Evolutionary conservation across 805 yeast species (phyloP), one percentile per base, ranked within the genome.

Genomic region (Kockiozyma suomiensis): DNA sequence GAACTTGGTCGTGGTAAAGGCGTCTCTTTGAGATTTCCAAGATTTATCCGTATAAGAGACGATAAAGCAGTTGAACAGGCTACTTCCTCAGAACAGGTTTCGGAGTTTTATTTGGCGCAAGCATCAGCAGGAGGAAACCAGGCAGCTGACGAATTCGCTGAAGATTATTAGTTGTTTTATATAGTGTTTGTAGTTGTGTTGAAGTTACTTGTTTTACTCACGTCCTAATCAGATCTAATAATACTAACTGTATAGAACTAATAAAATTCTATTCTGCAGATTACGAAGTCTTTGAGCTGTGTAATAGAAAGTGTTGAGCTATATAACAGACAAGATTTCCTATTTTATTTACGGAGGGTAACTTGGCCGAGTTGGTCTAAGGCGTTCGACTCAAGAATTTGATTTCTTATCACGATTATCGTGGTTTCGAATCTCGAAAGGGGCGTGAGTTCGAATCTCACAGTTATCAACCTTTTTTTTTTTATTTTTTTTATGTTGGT

Each of bases 21-120:
- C 30, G 83, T 92, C 2, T 88, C 96, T 2, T 76, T 92, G 58
- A 78, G 98, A 67, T 92, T 92, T 70, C 98, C 98, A 1, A 78
- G 98, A 65, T 91, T 92, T 65, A 70, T 92, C 1, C 78, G 96
- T 58, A 78, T 88, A 21, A 81, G 98, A 70, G 97, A 90, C 43
- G 98, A 92, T 70, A 92, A 92, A 72, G 81, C 82, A 0, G 82
- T 87, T 0, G 94, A 89, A 67, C 96, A 92, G 71, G 93, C 96
- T 2, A 92, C 97, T 0, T 82, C 86, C 0, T 84, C 94, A 35
- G 87, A 87, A 23, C 96, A 91, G 74, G 84, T 92, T 17, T 82
- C 88, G 4, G 96, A 91, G 68, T 83, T 92, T 70, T 92, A 90
- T 71, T 85, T 85, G 67, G 79, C 84, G 54, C 97, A 91, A 73